A percentile compares a stretch with the other conserved stretches of the same genome.
Evolutionary conservation across 78 protist genomes (phyloP).

Genomic region (Diacronema lutheri): DNA sequence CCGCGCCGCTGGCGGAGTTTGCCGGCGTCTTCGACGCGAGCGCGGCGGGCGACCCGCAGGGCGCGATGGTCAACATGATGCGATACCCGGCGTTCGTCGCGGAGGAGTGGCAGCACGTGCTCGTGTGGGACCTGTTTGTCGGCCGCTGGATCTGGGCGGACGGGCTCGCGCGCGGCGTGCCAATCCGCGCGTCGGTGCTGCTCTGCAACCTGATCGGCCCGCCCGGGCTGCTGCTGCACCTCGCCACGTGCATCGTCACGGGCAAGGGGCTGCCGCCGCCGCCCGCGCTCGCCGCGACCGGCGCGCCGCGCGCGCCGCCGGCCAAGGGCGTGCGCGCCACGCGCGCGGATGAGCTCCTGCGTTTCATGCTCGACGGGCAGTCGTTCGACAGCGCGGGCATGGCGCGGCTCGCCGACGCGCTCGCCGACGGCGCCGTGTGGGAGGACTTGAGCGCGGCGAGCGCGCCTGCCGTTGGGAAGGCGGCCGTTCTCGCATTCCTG

Average conservation of each 20-base stretch:
- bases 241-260: not conserved
- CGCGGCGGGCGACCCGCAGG: not conserved
- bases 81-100: not conserved
- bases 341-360: too few relatives aligned
- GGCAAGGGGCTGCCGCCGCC: not conserved
- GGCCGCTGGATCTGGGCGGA: slow-evolving; percentile 5
- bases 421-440: not conserved
- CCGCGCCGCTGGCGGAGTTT: not conserved
- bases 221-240: not conserved
- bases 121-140: slow-evolving; percentile 4
- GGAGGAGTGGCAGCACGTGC: slow-evolving; percentile 22
- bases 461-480: not conserved
- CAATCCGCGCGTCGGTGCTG: not conserved
- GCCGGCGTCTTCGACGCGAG: not conserved
- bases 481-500: not conserved
- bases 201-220: not conserved
- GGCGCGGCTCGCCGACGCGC: too few relatives aligned
- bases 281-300: not conserved
- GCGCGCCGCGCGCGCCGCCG: too few relatives aligned
- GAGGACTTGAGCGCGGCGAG: not conserved
- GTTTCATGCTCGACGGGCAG: too few relatives aligned
- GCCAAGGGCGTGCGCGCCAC: too few relatives aligned
- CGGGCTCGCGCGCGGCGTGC: not conserved
- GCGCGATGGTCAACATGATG: not conserved
- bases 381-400: too few relatives aligned